phyloP scores from a whole-genome alignment of 768 basidiomycete species.

The Lentinula sp. region DNA sequence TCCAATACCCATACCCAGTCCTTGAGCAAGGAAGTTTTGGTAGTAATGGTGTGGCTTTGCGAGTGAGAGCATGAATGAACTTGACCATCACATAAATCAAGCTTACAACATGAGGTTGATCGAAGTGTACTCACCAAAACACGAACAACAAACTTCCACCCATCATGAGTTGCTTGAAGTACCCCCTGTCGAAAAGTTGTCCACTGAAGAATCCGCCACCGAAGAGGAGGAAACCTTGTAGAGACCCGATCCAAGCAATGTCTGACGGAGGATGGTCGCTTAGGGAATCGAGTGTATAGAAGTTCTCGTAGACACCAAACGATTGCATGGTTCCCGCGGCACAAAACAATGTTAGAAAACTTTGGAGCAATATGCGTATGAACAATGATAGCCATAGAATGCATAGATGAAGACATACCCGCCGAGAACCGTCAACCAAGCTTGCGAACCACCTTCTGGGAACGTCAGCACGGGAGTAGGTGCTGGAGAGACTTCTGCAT shows the following conservation, averaged over 20 bases:
- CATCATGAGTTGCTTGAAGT: slow-evolving; percentile 6
- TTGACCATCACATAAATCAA: slow-evolving; percentile 9
- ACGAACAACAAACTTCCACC: slow-evolving; percentile 4
- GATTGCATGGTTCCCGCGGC: slow-evolving; percentile 6
- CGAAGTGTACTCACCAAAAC: slow-evolving; percentile 1
- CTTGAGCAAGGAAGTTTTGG: slow-evolving; percentile 15
- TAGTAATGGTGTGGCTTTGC: slow-evolving; percentile 26
- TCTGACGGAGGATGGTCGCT: slow-evolving; percentile 1
- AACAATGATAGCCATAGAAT: neutral
- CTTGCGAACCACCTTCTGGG: slow-evolving; percentile 13
- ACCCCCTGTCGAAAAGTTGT: slow-evolving; percentile 9
- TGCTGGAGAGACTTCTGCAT: neutral
- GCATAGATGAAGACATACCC: slow-evolving; percentile 5
- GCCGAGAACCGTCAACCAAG: slow-evolving; percentile 10
- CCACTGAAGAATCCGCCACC: slow-evolving; percentile 7
- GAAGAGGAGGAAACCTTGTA: slow-evolving; percentile 4
- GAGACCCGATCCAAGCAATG: slow-evolving; percentile 7
- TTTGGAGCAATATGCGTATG: neutral
- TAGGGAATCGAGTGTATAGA: slow-evolving; percentile 1
- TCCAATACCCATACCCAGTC: slow-evolving; percentile 22
- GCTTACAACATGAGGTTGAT: neutral
- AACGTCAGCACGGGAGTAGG: slow-evolving; percentile 1
- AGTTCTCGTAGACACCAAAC: slow-evolving; percentile 6
- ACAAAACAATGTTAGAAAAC: slow-evolving; percentile 1
- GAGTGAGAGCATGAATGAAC: slow-evolving; percentile 28